Conservation (phyloP, 768 basidiomycete genomes). For the Rhodotorula paludigena region DNA sequence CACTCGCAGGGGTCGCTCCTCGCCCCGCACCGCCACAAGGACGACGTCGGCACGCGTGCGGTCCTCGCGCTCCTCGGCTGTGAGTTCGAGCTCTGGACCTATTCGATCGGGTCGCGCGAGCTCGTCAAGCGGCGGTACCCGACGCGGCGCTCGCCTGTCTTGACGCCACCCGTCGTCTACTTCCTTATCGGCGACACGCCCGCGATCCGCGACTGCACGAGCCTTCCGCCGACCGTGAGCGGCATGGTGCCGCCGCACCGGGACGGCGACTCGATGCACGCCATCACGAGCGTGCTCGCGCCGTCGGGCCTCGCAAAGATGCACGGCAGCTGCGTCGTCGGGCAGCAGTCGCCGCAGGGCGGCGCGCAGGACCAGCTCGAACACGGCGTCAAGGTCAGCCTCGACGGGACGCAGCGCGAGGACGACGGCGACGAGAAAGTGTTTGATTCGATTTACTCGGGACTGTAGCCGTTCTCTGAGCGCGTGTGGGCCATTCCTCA, state of each 20-base stretch:
- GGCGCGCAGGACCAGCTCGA: too few species aligned
- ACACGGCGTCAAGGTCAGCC: not conserved
- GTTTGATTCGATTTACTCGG: not conserved
- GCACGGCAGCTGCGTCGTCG: slow-evolving; percentile 12
- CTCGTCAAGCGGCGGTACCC: slow-evolving; percentile 33
- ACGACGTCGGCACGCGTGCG: slow-evolving; percentile 22
- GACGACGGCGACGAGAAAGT: slow-evolving; percentile 3
- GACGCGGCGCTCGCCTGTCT: slow-evolving; percentile 7
- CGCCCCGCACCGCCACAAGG: slow-evolving; percentile 1
- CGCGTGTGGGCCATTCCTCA: too few species aligned
- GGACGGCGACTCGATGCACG: slow-evolving; percentile 28
- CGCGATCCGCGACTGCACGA: slow-evolving; percentile 21
- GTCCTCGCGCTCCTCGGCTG: slow-evolving; percentile 24
- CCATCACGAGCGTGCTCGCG: slow-evolving; percentile 28
- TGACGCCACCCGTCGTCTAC: slow-evolving; percentile 28
- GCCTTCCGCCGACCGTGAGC: slow-evolving; percentile 4
- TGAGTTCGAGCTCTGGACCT: slow-evolving; percentile 31
- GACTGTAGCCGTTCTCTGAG: not conserved
- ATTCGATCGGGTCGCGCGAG: slow-evolving; percentile 21
- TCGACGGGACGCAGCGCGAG: not conserved
- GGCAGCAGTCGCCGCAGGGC: not conserved
- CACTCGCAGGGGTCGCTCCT: slow-evolving; percentile 6
- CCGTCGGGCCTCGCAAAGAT: slow-evolving; percentile 10
- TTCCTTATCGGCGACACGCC: slow-evolving; percentile 32
- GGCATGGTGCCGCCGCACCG: slow-evolving; percentile 15